Percentiles rank a stretch among this genome's conserved stretches.
Evolutionary conservation across 2,329 filamentous ascomycete genomes (phyloP).

Genomic region (Calonectria ilicicola): DNA sequence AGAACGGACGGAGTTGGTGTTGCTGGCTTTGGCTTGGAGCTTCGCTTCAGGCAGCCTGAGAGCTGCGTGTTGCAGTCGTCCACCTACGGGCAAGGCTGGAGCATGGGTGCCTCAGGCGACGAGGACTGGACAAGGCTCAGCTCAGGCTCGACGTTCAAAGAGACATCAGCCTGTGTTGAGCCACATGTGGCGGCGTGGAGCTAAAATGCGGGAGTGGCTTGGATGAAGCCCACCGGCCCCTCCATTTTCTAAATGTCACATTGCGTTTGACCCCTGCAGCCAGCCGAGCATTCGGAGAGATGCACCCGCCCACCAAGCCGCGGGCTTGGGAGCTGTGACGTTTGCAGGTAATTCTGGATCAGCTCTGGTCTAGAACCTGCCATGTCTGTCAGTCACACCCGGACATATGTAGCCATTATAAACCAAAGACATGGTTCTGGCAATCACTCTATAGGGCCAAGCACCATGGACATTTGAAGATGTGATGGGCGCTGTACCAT

Average conservation of each 20-base stretch:
- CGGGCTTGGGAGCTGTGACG: slow-evolving; percentile 11
- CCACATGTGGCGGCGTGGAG: slow-evolving; percentile 17
- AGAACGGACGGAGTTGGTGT: slow-evolving; percentile 38
- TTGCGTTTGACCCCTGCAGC: slow-evolving; percentile 20
- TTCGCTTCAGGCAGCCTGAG: slow-evolving; percentile 56
- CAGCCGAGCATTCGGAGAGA: slow-evolving; percentile 25
- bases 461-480: background rate
- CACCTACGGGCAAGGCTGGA: slow-evolving; percentile 41
- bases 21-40: slow-evolving; percentile 47
- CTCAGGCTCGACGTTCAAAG: slow-evolving; percentile 6
- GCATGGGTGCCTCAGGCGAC: slow-evolving; percentile 46
- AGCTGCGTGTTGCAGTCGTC: slow-evolving; percentile 53
- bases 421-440: background rate
- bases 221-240: slow-evolving; percentile 22
- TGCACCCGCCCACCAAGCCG: slow-evolving; percentile 6
- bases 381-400: background rate
- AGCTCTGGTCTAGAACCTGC: background rate
- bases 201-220: slow-evolving; percentile 41
- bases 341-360: slow-evolving; percentile 4
- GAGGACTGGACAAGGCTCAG: slow-evolving; percentile 19
- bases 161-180: background rate
- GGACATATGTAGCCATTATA: background rate
- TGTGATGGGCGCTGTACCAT: background rate
- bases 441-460: background rate
- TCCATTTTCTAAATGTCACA: slow-evolving; percentile 19